phyloP scores from a whole-genome alignment of 129 eudicot species.

The Rutidosis leptorrhynchoides region DNA sequence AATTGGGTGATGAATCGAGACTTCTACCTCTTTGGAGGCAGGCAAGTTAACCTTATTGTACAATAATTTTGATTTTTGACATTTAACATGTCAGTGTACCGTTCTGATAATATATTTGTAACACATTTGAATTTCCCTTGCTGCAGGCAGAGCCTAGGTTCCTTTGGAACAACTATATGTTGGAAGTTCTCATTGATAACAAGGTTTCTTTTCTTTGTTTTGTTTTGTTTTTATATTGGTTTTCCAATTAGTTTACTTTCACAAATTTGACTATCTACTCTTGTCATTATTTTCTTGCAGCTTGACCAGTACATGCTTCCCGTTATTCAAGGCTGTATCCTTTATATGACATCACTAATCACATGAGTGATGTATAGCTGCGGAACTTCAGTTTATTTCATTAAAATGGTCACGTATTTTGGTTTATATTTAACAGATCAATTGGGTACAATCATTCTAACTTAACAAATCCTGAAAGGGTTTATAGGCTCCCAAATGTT shows the following conservation, averaged over 20 bases:
- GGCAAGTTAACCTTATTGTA: constrained; percentile 46
- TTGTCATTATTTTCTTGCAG: constrained; percentile 49
- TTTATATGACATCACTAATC: constrained; percentile 25
- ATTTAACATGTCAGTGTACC: constrained; percentile 6
- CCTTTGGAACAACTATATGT: constrained; percentile 93
- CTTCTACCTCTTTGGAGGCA: constrained; percentile 98
- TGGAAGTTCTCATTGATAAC: constrained; percentile 87
- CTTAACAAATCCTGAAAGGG: background rate
- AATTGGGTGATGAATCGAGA: constrained; percentile 88
- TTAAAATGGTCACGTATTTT: background rate
- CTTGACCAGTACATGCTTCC: constrained; percentile 97
- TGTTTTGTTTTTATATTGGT: background rate
- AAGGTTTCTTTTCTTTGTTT: constrained; percentile 48
- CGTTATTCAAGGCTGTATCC: constrained; percentile 97
- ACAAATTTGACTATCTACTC: constrained; percentile 14
- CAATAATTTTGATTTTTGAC: background rate
- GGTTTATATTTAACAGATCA: constrained; percentile 12
- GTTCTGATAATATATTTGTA: background rate
- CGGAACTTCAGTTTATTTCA: background rate
- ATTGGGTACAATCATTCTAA: background rate
- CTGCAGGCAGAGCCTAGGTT: constrained; percentile 95
- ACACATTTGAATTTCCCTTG: constrained; percentile 13
- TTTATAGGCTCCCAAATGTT: background rate
- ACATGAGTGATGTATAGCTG: constrained; percentile 3
- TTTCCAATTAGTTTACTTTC: background rate